Evolutionary conservation across 345 rosid species (phyloP).

Genomic region (Schrenkiella parvula): DNA sequence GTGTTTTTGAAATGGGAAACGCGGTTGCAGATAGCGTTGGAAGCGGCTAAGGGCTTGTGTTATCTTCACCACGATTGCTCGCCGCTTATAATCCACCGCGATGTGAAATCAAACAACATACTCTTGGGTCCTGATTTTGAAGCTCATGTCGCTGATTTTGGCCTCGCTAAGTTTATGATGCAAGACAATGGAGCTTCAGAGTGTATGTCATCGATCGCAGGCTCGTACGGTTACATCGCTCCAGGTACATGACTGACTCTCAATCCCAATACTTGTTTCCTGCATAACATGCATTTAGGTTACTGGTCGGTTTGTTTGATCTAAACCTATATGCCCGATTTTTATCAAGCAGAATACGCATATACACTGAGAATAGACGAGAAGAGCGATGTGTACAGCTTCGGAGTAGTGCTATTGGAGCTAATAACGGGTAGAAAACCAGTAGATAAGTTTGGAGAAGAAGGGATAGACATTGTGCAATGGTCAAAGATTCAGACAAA

Average conservation of each 20-base stretch:
- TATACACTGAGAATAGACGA: conserved; percentile 81
- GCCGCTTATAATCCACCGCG: conserved; percentile 82
- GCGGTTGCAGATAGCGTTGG: conserved; percentile 77
- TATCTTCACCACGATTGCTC: conserved; percentile 95
- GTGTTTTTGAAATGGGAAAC: conserved; percentile 62
- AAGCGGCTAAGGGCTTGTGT: conserved; percentile 90
- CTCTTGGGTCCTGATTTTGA: conserved; percentile 76
- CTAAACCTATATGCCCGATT: conserved; percentile 22
- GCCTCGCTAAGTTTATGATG: conserved; percentile 84
- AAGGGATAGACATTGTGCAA: conserved; percentile 83
- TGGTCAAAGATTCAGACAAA: conserved; percentile 67
- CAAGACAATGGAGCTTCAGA: conserved; percentile 75
- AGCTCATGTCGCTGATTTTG: conserved; percentile 97
- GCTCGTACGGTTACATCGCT: conserved; percentile 95
- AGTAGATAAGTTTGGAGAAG: conserved; percentile 79
- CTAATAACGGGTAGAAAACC: conserved; percentile 77
- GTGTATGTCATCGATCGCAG: conserved; percentile 96
- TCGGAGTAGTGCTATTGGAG: conserved; percentile 78
- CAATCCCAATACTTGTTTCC: neutral
- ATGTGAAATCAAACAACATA: conserved; percentile 91
- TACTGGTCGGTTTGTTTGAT: neutral
- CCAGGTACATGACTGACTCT: conserved; percentile 58
- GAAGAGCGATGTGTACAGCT: conserved; percentile 94
- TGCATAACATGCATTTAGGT: neutral
- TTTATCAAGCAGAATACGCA: conserved; percentile 63